phyloP scores from a whole-genome alignment of 2,329 filamentous ascomycete species.

The Xylaria sp. region DNA sequence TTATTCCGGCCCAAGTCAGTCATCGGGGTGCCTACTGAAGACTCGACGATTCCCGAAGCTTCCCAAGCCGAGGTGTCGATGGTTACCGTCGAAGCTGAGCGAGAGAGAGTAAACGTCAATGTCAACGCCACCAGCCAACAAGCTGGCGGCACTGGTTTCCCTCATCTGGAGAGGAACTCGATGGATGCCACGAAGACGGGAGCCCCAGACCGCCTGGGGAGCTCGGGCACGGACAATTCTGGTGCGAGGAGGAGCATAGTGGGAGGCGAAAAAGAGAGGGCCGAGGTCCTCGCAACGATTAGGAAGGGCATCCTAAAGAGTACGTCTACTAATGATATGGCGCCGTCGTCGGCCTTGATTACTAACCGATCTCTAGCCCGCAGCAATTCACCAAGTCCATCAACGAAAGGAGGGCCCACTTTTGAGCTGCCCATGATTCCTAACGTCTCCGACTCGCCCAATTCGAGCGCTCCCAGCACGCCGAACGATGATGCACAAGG shows the following conservation, averaged over 20 bases:
- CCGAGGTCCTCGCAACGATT: conserved; percentile 87
- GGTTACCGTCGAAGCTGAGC: conserved; percentile 93
- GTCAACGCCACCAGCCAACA: conserved; percentile 67
- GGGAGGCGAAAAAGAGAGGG: conserved; percentile 85
- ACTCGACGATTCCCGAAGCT: conserved; percentile 65
- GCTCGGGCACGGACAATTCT: conserved; percentile 63
- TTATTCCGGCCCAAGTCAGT: conserved; percentile 94
- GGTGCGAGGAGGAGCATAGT: conserved; percentile 82
- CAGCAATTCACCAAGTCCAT: conserved; percentile 69
- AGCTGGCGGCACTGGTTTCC: conserved; percentile 78
- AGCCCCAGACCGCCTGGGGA: conserved; percentile 56
- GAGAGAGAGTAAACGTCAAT: conserved; percentile 79
- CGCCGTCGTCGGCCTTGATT: background rate
- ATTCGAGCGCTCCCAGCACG: conserved; percentile 84
- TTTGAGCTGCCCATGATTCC: conserved; percentile 65
- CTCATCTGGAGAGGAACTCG: conserved; percentile 81
- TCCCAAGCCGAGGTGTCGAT: conserved; percentile 88
- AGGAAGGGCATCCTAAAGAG: conserved; percentile 96
- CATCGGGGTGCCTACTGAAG: conserved; percentile 73
- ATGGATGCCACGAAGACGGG: conserved; percentile 63
- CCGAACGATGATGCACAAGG: conserved; percentile 75
- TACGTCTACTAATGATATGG: conserved; percentile 50
- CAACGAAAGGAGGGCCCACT: conserved; percentile 58
- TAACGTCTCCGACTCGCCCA: conserved; percentile 73
- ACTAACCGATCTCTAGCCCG: conserved; percentile 51